Evolutionary conservation across 2,329 filamentous ascomycete genomes (phyloP).

Genomic region (Purpureocillium lavendulum): DNA sequence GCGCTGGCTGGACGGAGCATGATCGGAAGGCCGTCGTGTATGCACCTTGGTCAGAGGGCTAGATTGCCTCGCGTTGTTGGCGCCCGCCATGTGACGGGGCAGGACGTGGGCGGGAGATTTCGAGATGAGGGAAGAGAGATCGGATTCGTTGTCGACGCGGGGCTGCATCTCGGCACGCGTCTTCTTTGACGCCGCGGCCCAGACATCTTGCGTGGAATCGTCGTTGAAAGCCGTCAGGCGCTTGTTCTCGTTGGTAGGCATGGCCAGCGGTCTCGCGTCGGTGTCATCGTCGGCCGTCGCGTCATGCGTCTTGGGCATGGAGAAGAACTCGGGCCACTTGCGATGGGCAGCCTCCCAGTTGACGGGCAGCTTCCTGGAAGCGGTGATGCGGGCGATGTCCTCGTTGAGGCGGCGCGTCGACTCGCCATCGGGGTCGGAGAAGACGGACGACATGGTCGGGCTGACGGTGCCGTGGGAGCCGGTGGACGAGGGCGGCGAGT

Average conservation of each 20-base stretch:
- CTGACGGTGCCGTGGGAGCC: conserved; percentile 49
- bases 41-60: conserved; percentile 30
- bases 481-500: conserved; percentile 49
- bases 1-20: conserved; percentile 13
- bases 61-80: conserved; percentile 21
- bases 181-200: conserved; percentile 29
- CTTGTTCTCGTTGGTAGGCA: conserved; percentile 35
- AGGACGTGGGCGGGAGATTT: conserved; percentile 25
- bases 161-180: conserved; percentile 44
- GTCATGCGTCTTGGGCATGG: conserved; percentile 26
- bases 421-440: conserved; percentile 44
- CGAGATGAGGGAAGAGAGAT: conserved; percentile 35
- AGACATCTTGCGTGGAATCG: conserved; percentile 32
- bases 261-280: conserved; percentile 25
- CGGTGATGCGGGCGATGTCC: conserved; percentile 35
- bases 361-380: conserved; percentile 28
- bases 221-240: conserved; percentile 28
- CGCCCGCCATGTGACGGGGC: conserved; percentile 13
- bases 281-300: conserved; percentile 20
- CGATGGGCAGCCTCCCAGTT: conserved; percentile 38
- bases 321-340: conserved; percentile 45
- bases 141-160: conserved; percentile 43
- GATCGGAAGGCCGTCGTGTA: conserved; percentile 19
- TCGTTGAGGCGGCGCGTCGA: conserved; percentile 43
- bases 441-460: conserved; percentile 43